Conservation (phyloP, 306 rosid species). For the Crotalaria pallida region DNA sequence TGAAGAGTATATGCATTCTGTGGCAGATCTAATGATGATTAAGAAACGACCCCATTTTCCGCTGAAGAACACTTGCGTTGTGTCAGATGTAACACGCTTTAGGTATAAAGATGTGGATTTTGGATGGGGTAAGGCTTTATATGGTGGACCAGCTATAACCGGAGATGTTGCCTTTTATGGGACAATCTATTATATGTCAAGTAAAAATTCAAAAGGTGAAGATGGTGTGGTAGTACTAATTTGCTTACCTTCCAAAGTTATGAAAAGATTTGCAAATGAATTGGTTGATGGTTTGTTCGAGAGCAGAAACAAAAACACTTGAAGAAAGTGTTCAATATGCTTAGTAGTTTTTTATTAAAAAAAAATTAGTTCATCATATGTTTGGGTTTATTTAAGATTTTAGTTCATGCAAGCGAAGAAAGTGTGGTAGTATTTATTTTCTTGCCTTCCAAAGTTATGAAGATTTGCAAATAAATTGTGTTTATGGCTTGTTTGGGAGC, state of each 20-base stretch:
- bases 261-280: conserved; percentile 39
- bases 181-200: neutral
- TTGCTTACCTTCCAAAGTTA: conserved; percentile 28
- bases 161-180: neutral
- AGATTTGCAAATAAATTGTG: no score
- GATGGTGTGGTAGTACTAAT: conserved; percentile 30
- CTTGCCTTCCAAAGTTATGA: no score
- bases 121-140: conserved; percentile 50
- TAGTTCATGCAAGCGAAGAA: no score
- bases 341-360: no score
- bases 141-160: conserved; percentile 20
- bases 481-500: no score
- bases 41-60: conserved; percentile 18
- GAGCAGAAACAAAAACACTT: neutral
- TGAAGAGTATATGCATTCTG: conserved; percentile 40
- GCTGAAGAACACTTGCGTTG: neutral
- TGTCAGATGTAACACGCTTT: conserved; percentile 21
- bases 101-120: conserved; percentile 20
- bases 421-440: no score
- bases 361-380: no score
- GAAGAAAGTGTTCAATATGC: no score
- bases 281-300: neutral
- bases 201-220: conserved; percentile 25
- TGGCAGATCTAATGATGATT: conserved; percentile 29
- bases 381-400: no score